Percentiles rank a stretch among this genome's conserved stretches.
These are phyloP conservation scores for Talaromyces piceae DNA, from an alignment of 2,329 filamentous ascomycete genomes.

Conservation along the genomic window DNA sequence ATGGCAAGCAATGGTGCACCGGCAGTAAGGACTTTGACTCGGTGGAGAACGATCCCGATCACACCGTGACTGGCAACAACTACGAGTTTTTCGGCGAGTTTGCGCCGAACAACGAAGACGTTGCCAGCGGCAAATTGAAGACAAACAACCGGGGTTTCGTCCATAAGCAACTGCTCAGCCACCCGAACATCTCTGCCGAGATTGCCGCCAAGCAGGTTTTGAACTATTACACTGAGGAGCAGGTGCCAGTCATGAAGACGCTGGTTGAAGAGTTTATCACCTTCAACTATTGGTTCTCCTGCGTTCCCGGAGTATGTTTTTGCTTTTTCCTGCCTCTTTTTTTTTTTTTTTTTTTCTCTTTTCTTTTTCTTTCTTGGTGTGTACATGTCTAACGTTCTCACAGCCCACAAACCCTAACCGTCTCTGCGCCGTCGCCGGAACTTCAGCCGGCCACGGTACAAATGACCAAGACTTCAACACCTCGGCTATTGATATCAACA, in stretches of 20 bases:
- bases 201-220: conserved; percentile 35
- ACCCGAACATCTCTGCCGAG: conserved; percentile 25
- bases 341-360: neutral
- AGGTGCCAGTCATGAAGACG: conserved; percentile 36
- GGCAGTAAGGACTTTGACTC: conserved; percentile 34
- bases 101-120: conserved; percentile 30
- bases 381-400: conserved; percentile 5
- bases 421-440: conserved; percentile 24
- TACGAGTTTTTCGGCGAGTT: conserved; percentile 39
- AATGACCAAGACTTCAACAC: conserved; percentile 24
- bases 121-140: conserved; percentile 24
- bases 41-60: conserved; percentile 36
- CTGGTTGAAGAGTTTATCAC: conserved; percentile 36
- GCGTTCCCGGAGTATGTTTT: conserved; percentile 35
- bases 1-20: conserved; percentile 24
- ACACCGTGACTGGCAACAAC: conserved; percentile 38
- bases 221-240: conserved; percentile 39
- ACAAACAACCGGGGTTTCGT: conserved; percentile 33
- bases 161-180: conserved; percentile 33
- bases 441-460: conserved; percentile 25
- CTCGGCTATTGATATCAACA: conserved; percentile 24
- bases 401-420: conserved; percentile 41
- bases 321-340: neutral
- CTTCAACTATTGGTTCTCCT: conserved; percentile 42
- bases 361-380: neutral